Evolutionary conservation across 106 monocot genomes (phyloP).

Genomic region (Dendrobium nobile): DNA sequence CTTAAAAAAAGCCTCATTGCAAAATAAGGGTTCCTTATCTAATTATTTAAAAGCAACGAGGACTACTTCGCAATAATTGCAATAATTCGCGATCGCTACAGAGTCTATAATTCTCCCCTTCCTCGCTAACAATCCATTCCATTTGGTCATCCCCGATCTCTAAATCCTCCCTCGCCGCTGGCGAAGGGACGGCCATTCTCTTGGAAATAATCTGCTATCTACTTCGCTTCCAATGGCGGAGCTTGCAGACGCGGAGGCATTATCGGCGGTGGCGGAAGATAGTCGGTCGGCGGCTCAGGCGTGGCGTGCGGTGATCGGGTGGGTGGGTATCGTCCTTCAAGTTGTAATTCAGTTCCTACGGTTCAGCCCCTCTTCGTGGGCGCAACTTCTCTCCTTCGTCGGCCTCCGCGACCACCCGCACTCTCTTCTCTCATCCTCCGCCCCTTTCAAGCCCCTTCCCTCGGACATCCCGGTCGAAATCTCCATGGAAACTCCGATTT

Average conservation of each 20-base stretch:
- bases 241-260: slow-evolving; percentile 18
- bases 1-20: no score
- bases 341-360: slow-evolving; percentile 43
- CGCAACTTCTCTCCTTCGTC: slow-evolving; percentile 49
- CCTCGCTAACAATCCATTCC: neutral
- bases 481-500: slow-evolving; percentile 16
- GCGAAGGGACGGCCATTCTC: neutral
- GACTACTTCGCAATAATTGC: neutral
- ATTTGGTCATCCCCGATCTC: neutral
- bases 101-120: neutral
- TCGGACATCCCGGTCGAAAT: slow-evolving; percentile 16
- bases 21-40: no score
- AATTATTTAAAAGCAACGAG: neutral
- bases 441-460: slow-evolving; percentile 33
- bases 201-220: neutral
- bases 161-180: neutral
- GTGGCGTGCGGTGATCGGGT: slow-evolving; percentile 41
- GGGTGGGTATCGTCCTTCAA: slow-evolving; percentile 33
- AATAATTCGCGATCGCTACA: neutral
- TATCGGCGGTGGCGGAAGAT: slow-evolving; percentile 14
- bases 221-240: slow-evolving; percentile 2
- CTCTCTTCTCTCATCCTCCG: slow-evolving; percentile 19
- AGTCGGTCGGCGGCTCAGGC: slow-evolving; percentile 22
- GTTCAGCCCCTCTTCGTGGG: slow-evolving; percentile 35
- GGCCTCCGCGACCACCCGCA: slow-evolving; percentile 40